Evolutionary conservation across 495 filamentous ascomycete species (phyloP), one percentile per base, ranked within the genome.

Genomic region (Penicillium malachiteum): DNA sequence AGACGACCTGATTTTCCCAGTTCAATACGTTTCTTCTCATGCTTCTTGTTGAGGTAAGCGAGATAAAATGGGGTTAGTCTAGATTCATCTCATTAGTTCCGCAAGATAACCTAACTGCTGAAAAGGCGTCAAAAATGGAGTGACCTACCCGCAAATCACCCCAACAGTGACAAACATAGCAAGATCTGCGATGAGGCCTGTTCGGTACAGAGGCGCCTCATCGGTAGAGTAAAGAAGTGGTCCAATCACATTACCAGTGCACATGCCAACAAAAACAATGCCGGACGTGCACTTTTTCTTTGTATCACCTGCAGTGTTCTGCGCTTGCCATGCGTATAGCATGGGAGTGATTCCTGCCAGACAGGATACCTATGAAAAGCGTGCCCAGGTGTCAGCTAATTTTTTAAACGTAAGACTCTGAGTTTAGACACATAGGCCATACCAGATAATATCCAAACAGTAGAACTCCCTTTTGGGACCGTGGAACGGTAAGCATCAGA

Each of bases 21-120:
- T 18, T 67, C 71, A 35, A 71, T 67, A 10, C 79, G 67, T 14
- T 67, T 67, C 48, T 71, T 73, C 12, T 71, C 70, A 38, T 82
- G 78, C 35, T 65, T 56, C 13, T 61, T 67, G 55, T 82, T 82
- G 17, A 81, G 63, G n/a, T 68, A 71, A 54, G 74, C 70, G 17
- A 82, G 74, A 40, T 81, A 81, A 26, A 79, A 54, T 64, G 57
- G 54, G 1, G 39, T 59, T 5, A 69, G 12, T 2, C 63, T 64
- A 18, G 6, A 9, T 10, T 13, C 12, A 45, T 7, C n/a, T n/a
- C n/a, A n/a, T n/a, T n/a, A 21, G 5, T 45, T 32, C 26, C 6
- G 21, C 21, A 1, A 14, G 21, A n/a, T n/a, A n/a, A n/a, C n/a
- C n/a, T n/a, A n/a, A n/a, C n/a, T 7, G 13, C 5, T n/a, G 2